Base-by-base conservation (phyloP, 2,329 filamentous ascomycete genomes). In the Cadophora sp. region DNA sequence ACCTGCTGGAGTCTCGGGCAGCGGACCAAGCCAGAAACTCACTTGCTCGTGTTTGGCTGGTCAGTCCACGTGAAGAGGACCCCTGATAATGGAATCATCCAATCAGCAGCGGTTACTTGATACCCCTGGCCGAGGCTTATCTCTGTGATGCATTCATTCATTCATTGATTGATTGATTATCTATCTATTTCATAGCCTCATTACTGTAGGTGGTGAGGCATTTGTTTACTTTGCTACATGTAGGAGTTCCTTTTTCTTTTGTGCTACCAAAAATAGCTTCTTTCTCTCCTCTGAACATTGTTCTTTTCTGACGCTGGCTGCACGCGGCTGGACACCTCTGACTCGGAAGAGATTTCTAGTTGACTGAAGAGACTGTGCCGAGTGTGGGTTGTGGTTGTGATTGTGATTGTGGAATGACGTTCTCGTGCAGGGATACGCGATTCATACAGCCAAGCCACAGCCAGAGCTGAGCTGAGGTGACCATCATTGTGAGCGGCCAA, bases 401-500 rank as follows among this genome's bases (percentile, higher is more conserved):
- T n/a, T n/a, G n/a, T n/a, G n/a, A n/a, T n/a, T n/a, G n/a, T n/a
- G 20, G 33, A 51, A 65, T 68, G 66, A 68, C 62, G 62, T 62
- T 43, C 22, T 22, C 36, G 41, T 63, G 59, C 63, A 68, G 63
- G 58, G 62, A 61, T 59, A 43, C 41, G 22, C 41, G 18, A 60
- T 47, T 30, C 6, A 7, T 30, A 48, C 41, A 20, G 24, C 22
- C 47, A 60, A 45, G 39, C 55, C 22, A 33, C 11, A 16, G 27
- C 11, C 27, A 30, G 27, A 30, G 27, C 27, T 22, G 27, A 30
- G 27, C 27, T 22, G 36, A 13, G 33, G 20, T 20, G 22, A 39
- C 20, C n/a, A 39, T 11, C 27, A 30, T 30, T 30, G 27, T 30
- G 27, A 22, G 36, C 55, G 36, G 55, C n/a, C 53, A 58, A 33